phyloP scores from a whole-genome alignment of 345 rosid species.

The Citropsis articulata region DNA sequence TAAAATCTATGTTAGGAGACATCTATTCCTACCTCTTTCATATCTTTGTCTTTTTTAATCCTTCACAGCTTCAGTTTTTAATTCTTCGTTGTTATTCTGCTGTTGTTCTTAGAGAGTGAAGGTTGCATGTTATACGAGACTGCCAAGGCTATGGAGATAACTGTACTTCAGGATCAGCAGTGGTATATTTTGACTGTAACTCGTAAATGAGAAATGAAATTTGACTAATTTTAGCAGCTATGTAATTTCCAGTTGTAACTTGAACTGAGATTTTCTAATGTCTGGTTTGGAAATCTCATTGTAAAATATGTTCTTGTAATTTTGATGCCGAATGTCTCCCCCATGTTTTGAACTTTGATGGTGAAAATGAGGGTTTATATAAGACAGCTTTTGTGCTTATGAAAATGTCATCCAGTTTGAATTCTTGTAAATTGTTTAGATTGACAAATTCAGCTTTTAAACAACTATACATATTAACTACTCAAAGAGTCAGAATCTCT shows the following conservation, averaged over 20 bases:
- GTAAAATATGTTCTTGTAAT: not conserved
- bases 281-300: not conserved
- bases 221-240: not conserved
- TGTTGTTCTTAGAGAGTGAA: not conserved
- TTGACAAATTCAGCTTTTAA: not conserved
- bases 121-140: not conserved
- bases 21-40: too few species aligned
- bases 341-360: not conserved
- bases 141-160: not conserved
- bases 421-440: not conserved
- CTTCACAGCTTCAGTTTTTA: too few species aligned
- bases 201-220: not conserved
- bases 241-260: not conserved
- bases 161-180: not conserved
- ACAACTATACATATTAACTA: not conserved
- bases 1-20: too few species aligned
- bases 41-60: too few species aligned
- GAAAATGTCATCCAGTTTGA: not conserved
- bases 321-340: not conserved
- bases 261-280: not conserved
- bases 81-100: too few species aligned
- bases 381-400: not conserved
- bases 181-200: not conserved
- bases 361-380: not conserved
- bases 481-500: too few species aligned